Conservation (phyloP, 805 yeast genomes). For the Sungouiella thailandica region DNA sequence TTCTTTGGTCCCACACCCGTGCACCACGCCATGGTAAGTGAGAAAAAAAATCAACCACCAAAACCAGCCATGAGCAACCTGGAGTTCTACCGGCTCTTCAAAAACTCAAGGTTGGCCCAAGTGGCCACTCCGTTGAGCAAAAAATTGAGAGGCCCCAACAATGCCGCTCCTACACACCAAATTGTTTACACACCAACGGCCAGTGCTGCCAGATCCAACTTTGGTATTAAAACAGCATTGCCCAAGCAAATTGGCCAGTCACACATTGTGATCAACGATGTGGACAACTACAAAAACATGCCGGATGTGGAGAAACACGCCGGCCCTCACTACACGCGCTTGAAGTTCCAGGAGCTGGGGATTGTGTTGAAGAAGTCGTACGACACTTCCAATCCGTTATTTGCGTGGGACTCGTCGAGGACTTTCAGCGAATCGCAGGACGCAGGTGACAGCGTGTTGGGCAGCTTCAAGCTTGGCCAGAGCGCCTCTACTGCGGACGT, state of each 20-base stretch:
- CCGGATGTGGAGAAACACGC: slow-evolving; percentile 66
- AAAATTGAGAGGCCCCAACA: slow-evolving; percentile 24
- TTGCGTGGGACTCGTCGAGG: slow-evolving; percentile 27
- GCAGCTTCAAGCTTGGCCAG: slow-evolving; percentile 28
- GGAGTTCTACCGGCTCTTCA: slow-evolving; percentile 24
- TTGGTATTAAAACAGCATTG: slow-evolving; percentile 68
- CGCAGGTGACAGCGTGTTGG: slow-evolving; percentile 23
- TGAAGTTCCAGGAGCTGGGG: slow-evolving; percentile 66
- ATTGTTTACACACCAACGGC: slow-evolving; percentile 65
- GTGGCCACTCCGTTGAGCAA: slow-evolving; percentile 38
- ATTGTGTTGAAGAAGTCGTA: slow-evolving; percentile 38
- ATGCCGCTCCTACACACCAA: slow-evolving; percentile 60
- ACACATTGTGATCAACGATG: slow-evolving; percentile 57
- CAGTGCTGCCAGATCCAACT: slow-evolving; percentile 61
- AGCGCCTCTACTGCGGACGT: slow-evolving; percentile 25
- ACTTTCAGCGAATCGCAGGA: slow-evolving; percentile 12
- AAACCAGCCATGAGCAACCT: slow-evolving; percentile 13
- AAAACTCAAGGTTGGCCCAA: slow-evolving; percentile 39
- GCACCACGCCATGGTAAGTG: slow-evolving; percentile 6
- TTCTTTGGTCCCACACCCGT: too few relatives aligned
- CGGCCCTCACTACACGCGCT: slow-evolving; percentile 55
- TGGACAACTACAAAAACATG: slow-evolving; percentile 62
- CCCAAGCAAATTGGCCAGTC: slow-evolving; percentile 59
- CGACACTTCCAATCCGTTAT: slow-evolving; percentile 36
- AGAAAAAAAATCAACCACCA: slow-evolving; percentile 2